A percentile compares a stretch with the other conserved stretches of the same genome.
Evolutionary conservation across 192 early-diverging fungal genomes (phyloP).

Genomic region (Coemansia sp.): DNA sequence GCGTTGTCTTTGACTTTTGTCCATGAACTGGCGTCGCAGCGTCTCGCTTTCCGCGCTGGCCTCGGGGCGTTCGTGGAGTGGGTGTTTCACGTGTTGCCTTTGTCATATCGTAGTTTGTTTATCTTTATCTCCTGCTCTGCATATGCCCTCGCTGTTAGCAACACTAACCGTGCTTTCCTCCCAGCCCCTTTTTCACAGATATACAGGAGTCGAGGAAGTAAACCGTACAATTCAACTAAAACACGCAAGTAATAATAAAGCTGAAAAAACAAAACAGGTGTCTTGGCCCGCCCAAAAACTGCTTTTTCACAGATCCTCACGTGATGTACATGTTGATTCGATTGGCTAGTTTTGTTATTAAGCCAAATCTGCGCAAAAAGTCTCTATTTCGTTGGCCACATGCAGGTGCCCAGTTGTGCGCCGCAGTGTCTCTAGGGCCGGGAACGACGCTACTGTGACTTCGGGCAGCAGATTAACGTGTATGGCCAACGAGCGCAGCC

Average conservation of each 20-base stretch:
- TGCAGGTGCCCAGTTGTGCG: conserved; percentile 26
- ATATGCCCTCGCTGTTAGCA: background rate
- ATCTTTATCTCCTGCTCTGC: background rate
- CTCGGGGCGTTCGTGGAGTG: conserved; percentile 12
- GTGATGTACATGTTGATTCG: background rate
- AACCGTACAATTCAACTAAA: background rate
- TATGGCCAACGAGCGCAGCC: conserved; percentile 25
- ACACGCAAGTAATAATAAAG: too few species aligned
- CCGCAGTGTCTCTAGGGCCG: conserved; percentile 15
- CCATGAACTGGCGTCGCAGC: background rate
- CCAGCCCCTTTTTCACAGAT: background rate
- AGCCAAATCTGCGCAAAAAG: background rate
- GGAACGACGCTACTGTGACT: conserved; percentile 21
- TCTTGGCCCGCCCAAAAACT: too few species aligned
- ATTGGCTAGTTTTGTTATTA: background rate
- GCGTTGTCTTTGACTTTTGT: background rate
- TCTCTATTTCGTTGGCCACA: conserved; percentile 19
- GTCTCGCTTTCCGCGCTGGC: background rate
- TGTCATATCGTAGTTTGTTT: background rate
- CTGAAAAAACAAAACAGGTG: too few species aligned
- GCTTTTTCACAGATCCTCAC: background rate
- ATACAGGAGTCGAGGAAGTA: background rate
- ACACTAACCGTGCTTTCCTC: background rate
- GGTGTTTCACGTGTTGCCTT: conserved; percentile 17
- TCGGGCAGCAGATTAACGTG: conserved; percentile 35